phyloP scores from a whole-genome alignment of 345 rosid species.

The Dipteronia sinensis region DNA sequence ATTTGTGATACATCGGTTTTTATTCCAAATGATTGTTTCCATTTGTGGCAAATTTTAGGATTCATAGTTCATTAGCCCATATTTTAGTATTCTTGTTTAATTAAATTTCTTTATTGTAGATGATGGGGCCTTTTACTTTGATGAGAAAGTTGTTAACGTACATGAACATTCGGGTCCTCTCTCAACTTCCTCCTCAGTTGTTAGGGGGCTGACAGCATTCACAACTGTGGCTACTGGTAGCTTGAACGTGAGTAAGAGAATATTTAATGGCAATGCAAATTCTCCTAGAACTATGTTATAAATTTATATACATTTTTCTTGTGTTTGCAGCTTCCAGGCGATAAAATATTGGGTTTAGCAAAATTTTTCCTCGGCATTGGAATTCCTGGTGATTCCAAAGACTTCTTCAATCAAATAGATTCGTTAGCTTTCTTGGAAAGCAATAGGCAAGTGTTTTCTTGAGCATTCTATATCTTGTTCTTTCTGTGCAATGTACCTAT shows the following conservation, averaged over 20 bases:
- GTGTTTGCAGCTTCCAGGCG: slow-evolving; percentile 72
- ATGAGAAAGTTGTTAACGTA: slow-evolving; percentile 60
- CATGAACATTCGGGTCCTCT: slow-evolving; percentile 62
- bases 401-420: slow-evolving; percentile 80
- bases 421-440: slow-evolving; percentile 81
- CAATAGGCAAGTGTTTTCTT: slow-evolving; percentile 59
- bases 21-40: not conserved
- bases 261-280: slow-evolving; percentile 6
- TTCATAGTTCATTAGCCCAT: not conserved
- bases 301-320: slow-evolving; percentile 16
- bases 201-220: slow-evolving; percentile 75
- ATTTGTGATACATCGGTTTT: not conserved
- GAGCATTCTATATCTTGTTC: not conserved
- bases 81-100: not conserved
- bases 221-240: slow-evolving; percentile 59
- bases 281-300: slow-evolving; percentile 16
- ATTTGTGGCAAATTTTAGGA: not conserved
- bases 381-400: slow-evolving; percentile 86
- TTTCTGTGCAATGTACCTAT: not conserved
- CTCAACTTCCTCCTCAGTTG: slow-evolving; percentile 80
- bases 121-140: slow-evolving; percentile 83
- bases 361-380: slow-evolving; percentile 87
- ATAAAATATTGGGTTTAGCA: slow-evolving; percentile 79
- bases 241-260: slow-evolving; percentile 53
- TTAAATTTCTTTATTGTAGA: slow-evolving; percentile 43